Evolutionary conservation across 257 asterid genomes (phyloP).

Genomic region (Solanum acaule): DNA sequence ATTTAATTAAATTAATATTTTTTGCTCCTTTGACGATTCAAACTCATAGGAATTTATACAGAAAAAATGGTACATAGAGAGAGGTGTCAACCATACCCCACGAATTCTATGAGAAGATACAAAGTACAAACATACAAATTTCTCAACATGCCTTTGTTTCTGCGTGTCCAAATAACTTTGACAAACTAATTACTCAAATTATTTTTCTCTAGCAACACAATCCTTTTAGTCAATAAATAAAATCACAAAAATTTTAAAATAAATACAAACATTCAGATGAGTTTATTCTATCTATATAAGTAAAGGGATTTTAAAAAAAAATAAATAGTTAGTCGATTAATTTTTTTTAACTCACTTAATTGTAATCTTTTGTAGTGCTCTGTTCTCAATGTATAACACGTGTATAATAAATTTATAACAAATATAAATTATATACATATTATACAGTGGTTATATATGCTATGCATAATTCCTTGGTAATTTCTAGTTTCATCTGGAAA

Average conservation of each 20-base stretch:
- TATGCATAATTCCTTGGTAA: too few relatives aligned
- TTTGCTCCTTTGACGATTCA: too few relatives aligned
- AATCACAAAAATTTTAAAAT: neutral
- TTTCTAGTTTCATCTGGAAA: too few relatives aligned
- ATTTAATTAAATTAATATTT: too few relatives aligned
- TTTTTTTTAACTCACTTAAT: neutral
- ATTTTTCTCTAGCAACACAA: neutral
- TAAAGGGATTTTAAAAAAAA: neutral
- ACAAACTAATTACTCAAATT: neutral
- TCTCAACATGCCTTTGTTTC: neutral
- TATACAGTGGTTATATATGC: neutral
- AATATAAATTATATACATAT: neutral
- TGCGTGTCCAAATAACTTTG: neutral
- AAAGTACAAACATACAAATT: neutral
- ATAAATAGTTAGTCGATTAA: neutral
- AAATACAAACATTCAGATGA: neutral
- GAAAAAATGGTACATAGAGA: neutral
- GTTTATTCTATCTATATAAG: neutral
- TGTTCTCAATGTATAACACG: neutral
- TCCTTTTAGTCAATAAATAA: neutral
- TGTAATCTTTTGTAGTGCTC: neutral
- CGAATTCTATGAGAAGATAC: neutral
- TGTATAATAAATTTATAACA: neutral
- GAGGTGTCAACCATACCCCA: neutral
- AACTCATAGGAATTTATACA: too few relatives aligned